Evolutionary conservation across 2,329 filamentous ascomycete genomes (phyloP).

Genomic region (Stagonosporopsis chrysanthemi): DNA sequence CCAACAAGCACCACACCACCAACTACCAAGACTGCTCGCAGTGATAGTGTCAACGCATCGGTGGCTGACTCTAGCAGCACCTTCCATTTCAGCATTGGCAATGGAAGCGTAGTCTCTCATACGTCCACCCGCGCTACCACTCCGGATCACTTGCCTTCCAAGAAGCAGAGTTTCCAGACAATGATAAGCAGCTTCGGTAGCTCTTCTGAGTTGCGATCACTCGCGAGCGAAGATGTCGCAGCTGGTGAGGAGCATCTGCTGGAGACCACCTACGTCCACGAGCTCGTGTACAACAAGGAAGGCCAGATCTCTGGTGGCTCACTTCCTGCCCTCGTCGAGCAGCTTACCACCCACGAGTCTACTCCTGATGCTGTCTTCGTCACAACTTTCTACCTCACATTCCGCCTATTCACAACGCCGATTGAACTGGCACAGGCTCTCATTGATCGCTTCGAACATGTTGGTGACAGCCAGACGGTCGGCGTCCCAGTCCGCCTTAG

Average conservation of each 20-base stretch:
- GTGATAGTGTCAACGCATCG: conserved; percentile 75
- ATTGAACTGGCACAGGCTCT: conserved; percentile 78
- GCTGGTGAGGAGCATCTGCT: conserved; percentile 84
- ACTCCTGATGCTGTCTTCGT: conserved; percentile 93
- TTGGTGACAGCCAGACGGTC: conserved; percentile 77
- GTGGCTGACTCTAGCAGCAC: conserved; percentile 81
- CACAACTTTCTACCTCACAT: conserved; percentile 94
- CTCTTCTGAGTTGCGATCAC: conserved; percentile 67
- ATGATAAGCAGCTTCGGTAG: conserved; percentile 69
- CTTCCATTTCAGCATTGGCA: conserved; percentile 76
- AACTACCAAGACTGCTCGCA: conserved; percentile 36
- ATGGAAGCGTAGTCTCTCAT: conserved; percentile 79
- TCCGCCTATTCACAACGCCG: conserved; percentile 89
- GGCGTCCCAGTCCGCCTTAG: conserved; percentile 83
- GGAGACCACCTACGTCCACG: conserved; percentile 90
- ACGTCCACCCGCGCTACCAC: conserved; percentile 89
- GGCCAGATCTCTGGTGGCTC: conserved; percentile 94
- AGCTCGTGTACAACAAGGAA: conserved; percentile 92
- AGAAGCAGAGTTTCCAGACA: conserved; percentile 66
- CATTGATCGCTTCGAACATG: conserved; percentile 92
- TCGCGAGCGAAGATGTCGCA: conserved; percentile 75
- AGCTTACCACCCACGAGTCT: conserved; percentile 89
- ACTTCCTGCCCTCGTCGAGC: conserved; percentile 88
- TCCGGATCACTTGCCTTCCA: conserved; percentile 68
- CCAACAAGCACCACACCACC: conserved; percentile 44